Base-by-base conservation (phyloP, 2,329 filamentous ascomycete genomes). In the Penicillium sp. region DNA sequence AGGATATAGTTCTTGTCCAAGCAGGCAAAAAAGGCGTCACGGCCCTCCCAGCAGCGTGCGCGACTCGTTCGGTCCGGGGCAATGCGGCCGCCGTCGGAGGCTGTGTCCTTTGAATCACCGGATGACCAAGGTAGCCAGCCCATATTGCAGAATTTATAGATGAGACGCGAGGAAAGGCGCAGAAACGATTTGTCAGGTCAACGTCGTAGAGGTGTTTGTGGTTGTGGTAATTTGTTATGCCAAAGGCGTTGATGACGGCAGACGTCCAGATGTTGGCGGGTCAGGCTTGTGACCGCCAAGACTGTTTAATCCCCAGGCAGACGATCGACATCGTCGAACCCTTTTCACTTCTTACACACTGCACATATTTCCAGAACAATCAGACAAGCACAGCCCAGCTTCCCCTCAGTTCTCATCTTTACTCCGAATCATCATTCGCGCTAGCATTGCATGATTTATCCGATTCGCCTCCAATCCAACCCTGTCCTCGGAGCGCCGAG, bases 11-110 rank as follows among this genome's bases (percentile, higher is more conserved):
- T 79, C 58, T 80, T 80, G 72, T 97, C 90, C 38, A 99, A 80
- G 66, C 93, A 99, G 58, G 77, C 75, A 72, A 95, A 97, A 79
- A 93, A 97, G 55, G 74, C 73, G 74, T 99, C 93, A 59, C 93
- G 84, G 39, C 87, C 84, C 63, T 89, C 87, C 87, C 92, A 99
- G 81, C 93, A 99, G 65, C 81, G 78, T 62, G 83, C 78, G 64
- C 93, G 86, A 70, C 91, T 88, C 56, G 80, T 82, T 57, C 92
- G 86, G 66, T 89, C 88, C n/a, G 93, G 93, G 4, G 91, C 89
- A 63, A 91, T 81, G 61, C 79, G 83, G 55, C 82, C 82, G 58
- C 80, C 80, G 62, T 83, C 80, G 49, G 75, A 66, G 52, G 77
- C 57, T 55, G 35, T 29, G 35, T 45, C 39, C 41, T 62, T 66